Conservation (phyloP, 1,284 basidiomycete genomes). For the Anthracocystis walkeri region DNA sequence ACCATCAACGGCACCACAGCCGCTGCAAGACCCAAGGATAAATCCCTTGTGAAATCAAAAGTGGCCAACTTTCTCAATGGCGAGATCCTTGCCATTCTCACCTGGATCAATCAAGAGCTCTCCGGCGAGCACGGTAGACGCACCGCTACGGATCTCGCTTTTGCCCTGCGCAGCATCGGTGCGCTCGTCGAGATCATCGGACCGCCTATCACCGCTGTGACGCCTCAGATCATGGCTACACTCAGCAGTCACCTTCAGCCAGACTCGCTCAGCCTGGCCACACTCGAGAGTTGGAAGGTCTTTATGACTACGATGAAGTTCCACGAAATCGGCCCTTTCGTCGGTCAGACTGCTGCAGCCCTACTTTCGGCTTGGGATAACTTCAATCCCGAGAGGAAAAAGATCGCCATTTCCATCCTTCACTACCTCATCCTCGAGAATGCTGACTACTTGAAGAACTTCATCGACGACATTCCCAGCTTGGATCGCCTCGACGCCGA, state of each 20-base stretch:
- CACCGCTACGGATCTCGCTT: conserved; percentile 52
- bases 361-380: conserved; percentile 82
- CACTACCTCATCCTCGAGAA: conserved; percentile 80
- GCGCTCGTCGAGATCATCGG: conserved; percentile 81
- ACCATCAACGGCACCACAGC: conserved; percentile 35
- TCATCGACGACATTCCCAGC: conserved; percentile 76
- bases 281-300: conserved; percentile 83
- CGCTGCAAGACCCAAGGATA: conserved; percentile 21
- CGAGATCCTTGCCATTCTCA: conserved; percentile 65
- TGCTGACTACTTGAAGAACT: conserved; percentile 71
- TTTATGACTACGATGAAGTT: conserved; percentile 81
- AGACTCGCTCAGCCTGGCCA: conserved; percentile 80
- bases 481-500: conserved; percentile 70
- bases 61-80: conserved; percentile 55
- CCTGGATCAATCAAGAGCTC: conserved; percentile 67
- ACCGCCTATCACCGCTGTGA: conserved; percentile 53
- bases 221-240: conserved; percentile 84
- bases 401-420: conserved; percentile 76
- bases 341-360: conserved; percentile 88
- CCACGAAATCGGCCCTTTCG: conserved; percentile 82
- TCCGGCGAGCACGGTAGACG: conserved; percentile 61
- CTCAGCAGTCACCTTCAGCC: conserved; percentile 86
- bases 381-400: conserved; percentile 75
- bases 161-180: conserved; percentile 77
- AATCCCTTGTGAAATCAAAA: conserved; percentile 20